A percentile compares a stretch with the other conserved stretches of the same genome.
phyloP scores from a whole-genome alignment of 192 early-diverging fungal species.

The Coemansia sp. region DNA sequence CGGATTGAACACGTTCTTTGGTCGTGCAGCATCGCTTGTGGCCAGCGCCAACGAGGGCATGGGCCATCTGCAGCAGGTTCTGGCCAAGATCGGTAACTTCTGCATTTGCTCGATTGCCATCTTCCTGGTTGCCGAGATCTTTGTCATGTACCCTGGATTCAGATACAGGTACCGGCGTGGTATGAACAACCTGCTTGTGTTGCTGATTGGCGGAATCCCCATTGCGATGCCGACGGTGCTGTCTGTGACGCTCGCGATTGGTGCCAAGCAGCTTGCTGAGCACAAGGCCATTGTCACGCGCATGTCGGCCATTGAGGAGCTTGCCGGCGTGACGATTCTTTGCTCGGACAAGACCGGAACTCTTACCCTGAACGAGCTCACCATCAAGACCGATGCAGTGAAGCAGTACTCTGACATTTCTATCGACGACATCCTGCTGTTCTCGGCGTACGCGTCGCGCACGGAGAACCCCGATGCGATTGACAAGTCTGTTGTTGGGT shows the following conservation, averaged over 20 bases:
- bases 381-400: slow-evolving; percentile 69
- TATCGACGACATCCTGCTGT: slow-evolving; percentile 62
- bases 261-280: slow-evolving; percentile 78
- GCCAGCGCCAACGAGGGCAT: slow-evolving; percentile 70
- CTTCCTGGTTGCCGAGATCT: slow-evolving; percentile 68
- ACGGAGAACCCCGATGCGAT: slow-evolving; percentile 79
- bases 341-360: slow-evolving; percentile 97
- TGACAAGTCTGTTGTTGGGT: slow-evolving; percentile 72
- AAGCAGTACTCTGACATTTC: slow-evolving; percentile 66
- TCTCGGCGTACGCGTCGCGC: slow-evolving; percentile 75
- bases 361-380: slow-evolving; percentile 84
- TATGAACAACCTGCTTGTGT: slow-evolving; percentile 76
- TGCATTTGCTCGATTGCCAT: slow-evolving; percentile 71
- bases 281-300: slow-evolving; percentile 81
- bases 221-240: slow-evolving; percentile 82
- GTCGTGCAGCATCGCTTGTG: slow-evolving; percentile 76
- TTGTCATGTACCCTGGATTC: slow-evolving; percentile 73
- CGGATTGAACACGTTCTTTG: slow-evolving; percentile 81
- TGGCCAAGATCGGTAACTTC: slow-evolving; percentile 77
- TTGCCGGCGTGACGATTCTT: slow-evolving; percentile 79
- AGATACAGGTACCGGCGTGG: slow-evolving; percentile 69
- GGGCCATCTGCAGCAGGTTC: slow-evolving; percentile 71
- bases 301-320: slow-evolving; percentile 78
- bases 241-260: slow-evolving; percentile 77
- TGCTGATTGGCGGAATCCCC: slow-evolving; percentile 79